Conservation (phyloP, 1,284 basidiomycete species). For the Fomitopsis schrenkii region DNA sequence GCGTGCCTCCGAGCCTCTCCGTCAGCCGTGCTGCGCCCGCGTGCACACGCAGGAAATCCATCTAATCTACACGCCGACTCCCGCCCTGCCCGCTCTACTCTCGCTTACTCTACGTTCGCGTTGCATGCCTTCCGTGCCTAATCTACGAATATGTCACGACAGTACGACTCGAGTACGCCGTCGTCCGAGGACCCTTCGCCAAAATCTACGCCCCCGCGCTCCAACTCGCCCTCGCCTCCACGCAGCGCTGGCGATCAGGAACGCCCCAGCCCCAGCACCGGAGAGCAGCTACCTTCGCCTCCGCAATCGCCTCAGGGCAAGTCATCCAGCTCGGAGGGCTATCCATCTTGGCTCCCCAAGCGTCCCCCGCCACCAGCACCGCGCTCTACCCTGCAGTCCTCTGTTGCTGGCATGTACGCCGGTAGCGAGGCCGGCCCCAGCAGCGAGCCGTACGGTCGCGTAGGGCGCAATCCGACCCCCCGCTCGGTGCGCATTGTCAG, state of each 20-base stretch:
- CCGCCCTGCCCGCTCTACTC: conserved; percentile 11
- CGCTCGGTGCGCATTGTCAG: conserved; percentile 76
- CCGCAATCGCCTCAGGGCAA: conserved; percentile 25
- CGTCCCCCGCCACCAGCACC: conserved; percentile 74
- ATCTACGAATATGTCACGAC: conserved; percentile 31
- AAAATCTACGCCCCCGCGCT: conserved; percentile 22
- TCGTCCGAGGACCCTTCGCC: conserved; percentile 20
- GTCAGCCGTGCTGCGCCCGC: conserved; percentile 24
- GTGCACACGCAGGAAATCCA: conserved; percentile 21
- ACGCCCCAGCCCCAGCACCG: conserved; percentile 19
- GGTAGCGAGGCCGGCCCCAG: conserved; percentile 36
- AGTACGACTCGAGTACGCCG: conserved; percentile 23
- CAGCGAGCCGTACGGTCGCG: conserved; percentile 41
- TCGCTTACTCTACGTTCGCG: conserved; percentile 20
- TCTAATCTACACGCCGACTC: conserved; percentile 21
- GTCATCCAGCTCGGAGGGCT: conserved; percentile 52
- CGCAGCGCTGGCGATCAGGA: conserved; percentile 16
- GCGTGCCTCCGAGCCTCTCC: conserved; percentile 24
- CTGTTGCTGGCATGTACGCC: conserved; percentile 33
- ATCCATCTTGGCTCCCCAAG: conserved; percentile 77
- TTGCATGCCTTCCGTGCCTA: conserved; percentile 23
- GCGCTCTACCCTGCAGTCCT: conserved; percentile 61
- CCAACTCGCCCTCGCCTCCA: conserved; percentile 20
- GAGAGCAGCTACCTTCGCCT: conserved; percentile 19
- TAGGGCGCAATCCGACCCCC: conserved; percentile 64